phyloP scores from a whole-genome alignment of 257 asterid genomes.

The Lithospermum erythrorhizon region DNA sequence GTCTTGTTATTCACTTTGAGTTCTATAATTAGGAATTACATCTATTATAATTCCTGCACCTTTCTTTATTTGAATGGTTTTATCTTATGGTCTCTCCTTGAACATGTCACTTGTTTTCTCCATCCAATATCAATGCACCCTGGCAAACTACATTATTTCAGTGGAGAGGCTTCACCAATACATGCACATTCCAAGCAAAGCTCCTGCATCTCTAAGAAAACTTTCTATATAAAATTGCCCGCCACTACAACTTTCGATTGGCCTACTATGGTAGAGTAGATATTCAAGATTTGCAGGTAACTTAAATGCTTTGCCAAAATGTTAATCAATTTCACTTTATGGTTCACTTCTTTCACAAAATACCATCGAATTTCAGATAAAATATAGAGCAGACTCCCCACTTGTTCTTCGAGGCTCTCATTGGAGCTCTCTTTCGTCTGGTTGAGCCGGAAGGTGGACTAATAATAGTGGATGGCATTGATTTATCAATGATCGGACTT shows the following conservation, averaged over 20 bases:
- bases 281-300: conserved; percentile 76
- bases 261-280: conserved; percentile 86
- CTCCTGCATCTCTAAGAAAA: conserved; percentile 90
- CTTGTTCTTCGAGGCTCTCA: conserved; percentile 87
- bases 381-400: conserved; percentile 65
- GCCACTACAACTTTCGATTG: conserved; percentile 63
- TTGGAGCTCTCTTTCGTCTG: conserved; percentile 77
- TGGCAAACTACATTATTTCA: conserved; percentile 75
- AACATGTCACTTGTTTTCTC: conserved; percentile 76
- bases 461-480: conserved; percentile 81
- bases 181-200: conserved; percentile 83
- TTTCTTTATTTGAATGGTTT: conserved; percentile 95
- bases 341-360: conserved; percentile 8
- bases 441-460: conserved; percentile 85
- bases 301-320: not conserved
- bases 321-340: not conserved
- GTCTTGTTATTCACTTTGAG: too few relatives aligned
- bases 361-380: conserved; percentile 43
- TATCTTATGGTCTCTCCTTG: conserved; percentile 86
- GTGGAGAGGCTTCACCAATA: conserved; percentile 94
- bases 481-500: conserved; percentile 65
- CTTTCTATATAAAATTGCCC: too few relatives aligned
- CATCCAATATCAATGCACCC: conserved; percentile 74
- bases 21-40: too few relatives aligned
- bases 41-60: too few relatives aligned